Base-by-base conservation (phyloP, 1,284 basidiomycete species). In the Trichosporon sp. region DNA sequence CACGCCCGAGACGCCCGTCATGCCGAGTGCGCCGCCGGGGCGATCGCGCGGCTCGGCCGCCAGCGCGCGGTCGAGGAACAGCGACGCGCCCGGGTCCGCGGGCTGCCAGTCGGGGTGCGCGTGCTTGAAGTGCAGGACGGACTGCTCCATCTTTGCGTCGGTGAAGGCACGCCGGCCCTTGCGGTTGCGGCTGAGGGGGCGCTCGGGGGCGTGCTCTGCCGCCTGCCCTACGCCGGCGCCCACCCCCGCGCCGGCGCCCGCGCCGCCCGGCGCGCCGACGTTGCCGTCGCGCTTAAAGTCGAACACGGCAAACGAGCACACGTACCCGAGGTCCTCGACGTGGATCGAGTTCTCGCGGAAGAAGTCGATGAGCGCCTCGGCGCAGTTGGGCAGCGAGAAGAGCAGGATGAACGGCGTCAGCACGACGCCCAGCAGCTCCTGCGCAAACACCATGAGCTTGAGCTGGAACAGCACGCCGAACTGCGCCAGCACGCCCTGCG, bases 71-170 rank as follows among this genome's bases (percentile, higher is more conserved):
- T 88, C 91, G 60, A 96, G 88, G 80, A 93, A 95, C 13, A 95
- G 84, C 1, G 92, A 95, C 6, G 92, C 90, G 15, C 89, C 87
- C 0, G 92, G 92, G 79, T 98, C 93, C 1, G 88, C 86, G 1
- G 95, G 95, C 74, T 89, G 91, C 95, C 95, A 98, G 76, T 95
- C 92, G 11, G 95, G 95, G 83, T 98, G 93, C 12, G 93, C 91
- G 58, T 92, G 90, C 85, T 95, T 96, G 87, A 99, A 99, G 77
- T 93, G 95, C 42, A 98, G 85, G 83, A 99, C 94, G 76, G 90
- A 92, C 85, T 98, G 95, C 86, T 99, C 96, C 94, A 99, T 98
- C 86, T 98, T 97, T 66, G 92, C 92, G 75, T 95, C 92, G 74
- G 92, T 92, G 56, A 60, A 60, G 9, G 56, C 13, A 15, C 29